Percentiles rank a stretch among this genome's conserved stretches.
Evolutionary conservation across 352 stramenopile species (phyloP).

Genomic region (Pythium vanterpoolii): DNA sequence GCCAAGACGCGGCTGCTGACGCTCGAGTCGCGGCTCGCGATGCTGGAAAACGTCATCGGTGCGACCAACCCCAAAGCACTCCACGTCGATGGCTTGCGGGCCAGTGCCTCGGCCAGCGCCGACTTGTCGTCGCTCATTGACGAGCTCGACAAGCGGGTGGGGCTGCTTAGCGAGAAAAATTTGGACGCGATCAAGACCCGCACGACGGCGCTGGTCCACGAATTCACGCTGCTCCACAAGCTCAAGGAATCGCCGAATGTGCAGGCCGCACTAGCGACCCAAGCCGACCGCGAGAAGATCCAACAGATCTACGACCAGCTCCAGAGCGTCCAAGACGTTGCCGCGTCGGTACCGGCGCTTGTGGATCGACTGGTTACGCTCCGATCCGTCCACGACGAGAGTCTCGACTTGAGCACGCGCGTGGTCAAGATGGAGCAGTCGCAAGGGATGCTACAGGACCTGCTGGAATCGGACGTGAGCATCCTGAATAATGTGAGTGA

Average conservation of each 20-base stretch:
- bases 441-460: slow-evolving; percentile 43
- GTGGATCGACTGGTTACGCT: slow-evolving; percentile 73
- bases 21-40: slow-evolving; percentile 58
- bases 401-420: slow-evolving; percentile 39
- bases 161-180: slow-evolving; percentile 71
- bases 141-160: slow-evolving; percentile 64
- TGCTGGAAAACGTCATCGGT: slow-evolving; percentile 57
- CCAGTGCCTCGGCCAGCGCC: slow-evolving; percentile 12
- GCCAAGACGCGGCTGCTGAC: slow-evolving; percentile 54
- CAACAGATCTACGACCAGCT: slow-evolving; percentile 73
- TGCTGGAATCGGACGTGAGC: slow-evolving; percentile 60
- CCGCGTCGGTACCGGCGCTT: slow-evolving; percentile 54
- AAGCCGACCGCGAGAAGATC: slow-evolving; percentile 64
- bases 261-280: slow-evolving; percentile 48
- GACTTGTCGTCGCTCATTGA: slow-evolving; percentile 48
- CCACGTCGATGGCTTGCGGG: slow-evolving; percentile 39
- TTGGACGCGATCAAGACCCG: slow-evolving; percentile 75
- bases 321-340: slow-evolving; percentile 51
- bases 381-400: slow-evolving; percentile 71
- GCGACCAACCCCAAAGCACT: slow-evolving; percentile 49
- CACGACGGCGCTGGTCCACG: slow-evolving; percentile 69
- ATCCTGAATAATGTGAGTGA: slow-evolving; percentile 68
- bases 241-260: slow-evolving; percentile 68
- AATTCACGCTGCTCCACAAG: slow-evolving; percentile 77
- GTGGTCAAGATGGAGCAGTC: slow-evolving; percentile 64